Conservation (phyloP, 257 asterid species). For the Lycium ferocissimum region DNA sequence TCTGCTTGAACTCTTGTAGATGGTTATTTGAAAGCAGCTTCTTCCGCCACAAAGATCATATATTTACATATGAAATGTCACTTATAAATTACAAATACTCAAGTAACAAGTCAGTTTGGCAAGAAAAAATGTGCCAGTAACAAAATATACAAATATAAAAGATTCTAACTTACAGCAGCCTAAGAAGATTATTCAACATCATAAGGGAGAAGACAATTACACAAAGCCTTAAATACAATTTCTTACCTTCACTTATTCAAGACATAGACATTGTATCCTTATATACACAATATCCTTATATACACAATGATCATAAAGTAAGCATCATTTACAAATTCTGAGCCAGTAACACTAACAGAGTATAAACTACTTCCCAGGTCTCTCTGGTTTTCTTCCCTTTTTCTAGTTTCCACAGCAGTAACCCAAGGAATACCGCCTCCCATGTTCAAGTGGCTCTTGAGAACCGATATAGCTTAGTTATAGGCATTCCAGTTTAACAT, state of each 20-base stretch:
- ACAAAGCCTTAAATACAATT: not conserved
- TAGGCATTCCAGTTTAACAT: not conserved
- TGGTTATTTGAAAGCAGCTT: slow-evolving; percentile 81
- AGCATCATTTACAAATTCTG: not conserved
- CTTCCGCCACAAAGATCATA: slow-evolving; percentile 80
- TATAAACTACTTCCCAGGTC: no score
- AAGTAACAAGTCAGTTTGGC: not conserved
- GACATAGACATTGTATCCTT: not conserved
- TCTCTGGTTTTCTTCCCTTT: not conserved
- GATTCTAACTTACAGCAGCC: slow-evolving; percentile 1
- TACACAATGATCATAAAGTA: slow-evolving; percentile 7
- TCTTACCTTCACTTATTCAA: slow-evolving; percentile 5
- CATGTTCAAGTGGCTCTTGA: not conserved
- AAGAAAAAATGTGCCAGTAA: not conserved
- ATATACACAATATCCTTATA: not conserved
- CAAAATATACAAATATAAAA: slow-evolving; percentile 5
- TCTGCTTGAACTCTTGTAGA: slow-evolving; percentile 57
- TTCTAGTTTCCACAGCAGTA: not conserved
- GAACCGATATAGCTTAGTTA: not conserved
- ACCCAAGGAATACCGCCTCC: not conserved
- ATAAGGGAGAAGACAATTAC: no score
- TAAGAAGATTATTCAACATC: not conserved
- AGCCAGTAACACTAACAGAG: not conserved
- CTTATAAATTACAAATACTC: not conserved
- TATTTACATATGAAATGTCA: slow-evolving; percentile 34